phyloP scores from a whole-genome alignment of 441 rosid genomes.

The Brassica hybrid region DNA sequence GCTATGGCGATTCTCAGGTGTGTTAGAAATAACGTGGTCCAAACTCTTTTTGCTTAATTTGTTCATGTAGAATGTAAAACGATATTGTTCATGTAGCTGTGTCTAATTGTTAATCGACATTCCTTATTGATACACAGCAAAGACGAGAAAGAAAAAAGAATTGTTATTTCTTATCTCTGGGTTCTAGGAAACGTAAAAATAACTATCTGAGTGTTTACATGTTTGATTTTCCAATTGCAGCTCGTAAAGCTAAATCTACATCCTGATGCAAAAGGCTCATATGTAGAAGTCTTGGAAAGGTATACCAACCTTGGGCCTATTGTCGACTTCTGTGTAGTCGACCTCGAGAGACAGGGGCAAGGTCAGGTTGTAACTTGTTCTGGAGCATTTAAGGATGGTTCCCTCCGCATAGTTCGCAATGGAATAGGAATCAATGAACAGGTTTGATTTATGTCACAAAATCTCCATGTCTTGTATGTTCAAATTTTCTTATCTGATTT shows the following conservation, averaged over 20 bases:
- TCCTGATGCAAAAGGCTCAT: constrained; percentile 97
- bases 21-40: constrained; percentile 17
- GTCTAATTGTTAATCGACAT: background rate
- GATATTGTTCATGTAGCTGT: background rate
- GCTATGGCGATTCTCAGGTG: constrained; percentile 99
- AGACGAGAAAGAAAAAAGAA: background rate
- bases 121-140: background rate
- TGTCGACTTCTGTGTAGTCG: constrained; percentile 96
- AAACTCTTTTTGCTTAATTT: constrained; percentile 13
- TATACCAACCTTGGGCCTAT: constrained; percentile 98
- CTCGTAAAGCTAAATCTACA: constrained; percentile 89
- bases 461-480: constrained; percentile 7
- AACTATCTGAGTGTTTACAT: constrained; percentile 15
- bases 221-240: constrained; percentile 51
- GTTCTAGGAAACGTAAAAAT: background rate
- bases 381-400: constrained; percentile 99
- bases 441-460: constrained; percentile 49
- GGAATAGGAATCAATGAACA: constrained; percentile 99
- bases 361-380: constrained; percentile 99
- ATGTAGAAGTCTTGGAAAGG: constrained; percentile 94
- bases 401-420: constrained; percentile 96
- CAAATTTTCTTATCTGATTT: constrained; percentile 15
- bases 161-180: constrained; percentile 13
- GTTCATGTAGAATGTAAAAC: constrained; percentile 3
- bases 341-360: constrained; percentile 99